phyloP scores from a whole-genome alignment of 2,329 filamentous ascomycete genomes.

The Fusarium tanahbumbuense region DNA sequence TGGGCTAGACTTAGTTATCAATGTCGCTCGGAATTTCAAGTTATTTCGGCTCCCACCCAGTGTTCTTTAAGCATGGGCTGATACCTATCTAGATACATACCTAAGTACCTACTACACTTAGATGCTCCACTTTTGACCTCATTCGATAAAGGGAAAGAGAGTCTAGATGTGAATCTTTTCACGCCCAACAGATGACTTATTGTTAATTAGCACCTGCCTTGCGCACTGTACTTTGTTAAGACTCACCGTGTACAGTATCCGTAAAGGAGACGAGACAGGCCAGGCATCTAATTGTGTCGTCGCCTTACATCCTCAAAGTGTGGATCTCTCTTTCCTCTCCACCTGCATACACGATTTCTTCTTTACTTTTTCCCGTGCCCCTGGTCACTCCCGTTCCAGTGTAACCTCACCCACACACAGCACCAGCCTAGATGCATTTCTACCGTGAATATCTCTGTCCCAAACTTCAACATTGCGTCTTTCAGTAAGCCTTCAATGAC shows the following conservation, averaged over 20 bases:
- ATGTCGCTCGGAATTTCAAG: slow-evolving; percentile 8
- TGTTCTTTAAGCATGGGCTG: slow-evolving; percentile 5
- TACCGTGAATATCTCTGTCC: neutral
- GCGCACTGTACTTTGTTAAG: neutral
- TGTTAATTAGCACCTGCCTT: neutral
- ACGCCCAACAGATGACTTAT: slow-evolving; percentile 8
- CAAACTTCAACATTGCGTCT: neutral
- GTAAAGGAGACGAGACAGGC: neutral
- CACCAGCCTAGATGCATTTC: neutral
- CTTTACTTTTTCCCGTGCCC: slow-evolving; percentile 42
- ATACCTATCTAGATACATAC: slow-evolving; percentile 1
- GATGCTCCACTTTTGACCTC: slow-evolving; percentile 36
- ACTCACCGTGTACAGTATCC: neutral
- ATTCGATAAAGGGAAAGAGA: slow-evolving; percentile 13
- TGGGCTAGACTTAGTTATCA: neutral
- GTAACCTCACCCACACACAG: slow-evolving; percentile 37
- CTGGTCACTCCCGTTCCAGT: slow-evolving; percentile 35
- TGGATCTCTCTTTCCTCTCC: slow-evolving; percentile 34
- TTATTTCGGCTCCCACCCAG: slow-evolving; percentile 10
- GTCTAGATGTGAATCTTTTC: slow-evolving; percentile 28
- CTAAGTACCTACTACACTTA: neutral
- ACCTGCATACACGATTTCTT: slow-evolving; percentile 44
- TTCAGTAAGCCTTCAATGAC: slow-evolving; percentile 14
- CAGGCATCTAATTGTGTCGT: neutral
- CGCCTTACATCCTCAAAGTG: slow-evolving; percentile 4